Conservation (phyloP, 371 early-diverging fungal genomes). For the Mortierella sp. region DNA sequence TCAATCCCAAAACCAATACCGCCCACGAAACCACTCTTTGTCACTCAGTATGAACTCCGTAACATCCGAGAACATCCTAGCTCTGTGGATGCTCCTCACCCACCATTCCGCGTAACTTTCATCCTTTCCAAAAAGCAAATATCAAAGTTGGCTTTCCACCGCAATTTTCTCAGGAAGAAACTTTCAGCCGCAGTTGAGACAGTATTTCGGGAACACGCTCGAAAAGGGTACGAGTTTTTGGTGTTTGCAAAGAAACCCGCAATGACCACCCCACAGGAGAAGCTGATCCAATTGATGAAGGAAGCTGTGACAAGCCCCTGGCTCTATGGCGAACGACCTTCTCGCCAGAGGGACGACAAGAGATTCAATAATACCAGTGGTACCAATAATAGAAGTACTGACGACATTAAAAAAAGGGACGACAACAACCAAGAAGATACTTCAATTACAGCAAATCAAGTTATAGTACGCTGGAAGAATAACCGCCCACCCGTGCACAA, state of each 20-base stretch:
- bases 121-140: conserved; percentile 34
- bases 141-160: conserved; percentile 32
- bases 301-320: conserved; percentile 16
- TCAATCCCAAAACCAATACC: conserved; percentile 11
- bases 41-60: conserved; percentile 23
- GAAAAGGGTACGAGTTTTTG: conserved; percentile 41
- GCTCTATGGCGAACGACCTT: conserved; percentile 19
- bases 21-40: conserved; percentile 11
- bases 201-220: conserved; percentile 35
- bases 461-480: conserved; percentile 39
- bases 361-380: background rate
- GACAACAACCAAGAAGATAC: background rate
- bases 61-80: conserved; percentile 22
- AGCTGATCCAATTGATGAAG: conserved; percentile 18
- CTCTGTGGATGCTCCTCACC: conserved; percentile 17
- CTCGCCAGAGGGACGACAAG: background rate
- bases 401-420: background rate
- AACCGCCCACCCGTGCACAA: conserved; percentile 23
- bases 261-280: conserved; percentile 21
- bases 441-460: background rate
- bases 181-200: conserved; percentile 31
- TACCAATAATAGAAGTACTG: too few relatives aligned
- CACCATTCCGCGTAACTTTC: conserved; percentile 34
- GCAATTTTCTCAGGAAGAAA: conserved; percentile 34
- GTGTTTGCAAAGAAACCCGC: conserved; percentile 28